Evolutionary conservation across 139 green algal species (phyloP), one percentile per base, ranked within the genome.

Genomic region (Asterochloris erici): DNA sequence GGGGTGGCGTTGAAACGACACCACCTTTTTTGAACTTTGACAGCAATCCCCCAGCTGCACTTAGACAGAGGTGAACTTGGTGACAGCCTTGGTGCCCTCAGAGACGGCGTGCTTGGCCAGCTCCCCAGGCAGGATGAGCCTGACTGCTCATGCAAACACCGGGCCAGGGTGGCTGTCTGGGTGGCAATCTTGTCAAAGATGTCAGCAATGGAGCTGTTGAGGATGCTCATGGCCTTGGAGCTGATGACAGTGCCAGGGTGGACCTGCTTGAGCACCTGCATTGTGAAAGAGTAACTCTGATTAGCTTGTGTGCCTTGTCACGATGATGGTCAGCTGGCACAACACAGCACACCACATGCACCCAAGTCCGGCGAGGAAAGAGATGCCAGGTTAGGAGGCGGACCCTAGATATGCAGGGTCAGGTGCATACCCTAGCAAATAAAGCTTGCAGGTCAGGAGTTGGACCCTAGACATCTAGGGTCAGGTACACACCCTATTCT

Each of bases 141-240:
- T 92, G 81, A 98, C 93, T 19, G 93, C 91, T 96, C 92, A 93
- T 95, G 87, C 84, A 86, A 0, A n/a, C n/a, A n/a, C n/a, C 83
- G 71, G 2, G 83, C 83, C 78, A 86, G 28, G 19, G 63, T 76
- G 16, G 91, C 90, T 12, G 93, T 89, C 89, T 97, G 92, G 62
- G 87, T 90, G 68, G 92, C 94, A 29, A 96, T 95, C 90, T 96
- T 96, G 85, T 97, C 94, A 83, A 97, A 97, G 78, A 93, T 94
- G 82, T 93, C 91, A 24, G 74, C 82, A 79, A 91, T 91, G 91
- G 98, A 98, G 11, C 94, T 97, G 95, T 98, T 99, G 90, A 98
- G 95, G 93, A 99, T 99, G 79, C 88, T 95, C 93, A 99, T 99
- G 76, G 96, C 96, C 95, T 98, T 98, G 88, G 88, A 95, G 88